A percentile compares a stretch with the other conserved stretches of the same genome.
Evolutionary conservation across 176 grass and related monocot species (phyloP).

Genomic region (Zea luxurians): DNA sequence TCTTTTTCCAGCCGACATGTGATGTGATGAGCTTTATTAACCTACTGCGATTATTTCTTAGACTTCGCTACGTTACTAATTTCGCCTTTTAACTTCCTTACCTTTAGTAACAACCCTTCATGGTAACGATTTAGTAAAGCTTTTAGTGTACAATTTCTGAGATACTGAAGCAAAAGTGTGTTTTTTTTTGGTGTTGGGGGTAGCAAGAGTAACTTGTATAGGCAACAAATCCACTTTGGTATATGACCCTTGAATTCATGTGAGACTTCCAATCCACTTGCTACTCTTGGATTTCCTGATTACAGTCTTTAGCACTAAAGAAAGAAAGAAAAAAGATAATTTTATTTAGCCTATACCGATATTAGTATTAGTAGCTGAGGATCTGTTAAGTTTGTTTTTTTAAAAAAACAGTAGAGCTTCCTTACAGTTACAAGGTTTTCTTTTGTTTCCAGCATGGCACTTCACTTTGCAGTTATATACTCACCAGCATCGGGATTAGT

Average conservation of each 20-base stretch:
- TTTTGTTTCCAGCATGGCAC: no score
- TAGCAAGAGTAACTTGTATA: background rate
- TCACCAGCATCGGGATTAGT: background rate
- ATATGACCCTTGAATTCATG: background rate
- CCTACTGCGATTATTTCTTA: background rate
- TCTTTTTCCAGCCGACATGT: background rate
- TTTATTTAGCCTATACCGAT: background rate
- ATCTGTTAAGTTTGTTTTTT: conserved; percentile 13
- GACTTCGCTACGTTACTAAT: background rate
- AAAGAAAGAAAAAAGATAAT: background rate
- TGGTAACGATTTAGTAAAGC: background rate
- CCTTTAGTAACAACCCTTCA: background rate
- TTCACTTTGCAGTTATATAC: no score
- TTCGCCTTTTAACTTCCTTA: conserved; percentile 8
- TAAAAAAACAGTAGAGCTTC: background rate
- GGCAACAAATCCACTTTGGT: background rate
- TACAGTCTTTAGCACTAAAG: background rate
- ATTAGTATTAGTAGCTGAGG: background rate
- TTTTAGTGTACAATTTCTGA: background rate
- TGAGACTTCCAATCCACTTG: background rate
- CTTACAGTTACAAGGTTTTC: no score
- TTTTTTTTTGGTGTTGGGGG: background rate
- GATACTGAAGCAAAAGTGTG: background rate
- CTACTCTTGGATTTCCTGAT: background rate
- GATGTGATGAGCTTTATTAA: background rate